phyloP scores from a whole-genome alignment of 2,329 filamentous ascomycete species.

The Penicillium sp. region DNA sequence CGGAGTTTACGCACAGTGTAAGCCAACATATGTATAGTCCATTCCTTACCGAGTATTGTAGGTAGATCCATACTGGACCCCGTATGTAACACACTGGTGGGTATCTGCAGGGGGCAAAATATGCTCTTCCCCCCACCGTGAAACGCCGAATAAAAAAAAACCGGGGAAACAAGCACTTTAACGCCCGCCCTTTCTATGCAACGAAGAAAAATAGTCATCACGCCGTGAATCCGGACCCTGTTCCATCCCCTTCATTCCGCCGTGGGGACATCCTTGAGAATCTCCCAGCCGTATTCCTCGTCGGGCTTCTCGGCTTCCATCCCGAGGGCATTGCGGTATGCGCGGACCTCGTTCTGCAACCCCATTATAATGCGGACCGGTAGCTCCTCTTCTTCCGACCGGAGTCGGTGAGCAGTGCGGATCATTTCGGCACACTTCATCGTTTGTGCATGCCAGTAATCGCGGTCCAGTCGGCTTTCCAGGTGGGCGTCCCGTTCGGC shows the following conservation, averaged over 20 bases:
- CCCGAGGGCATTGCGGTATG: constrained; percentile 47
- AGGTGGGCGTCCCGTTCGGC: constrained; percentile 51
- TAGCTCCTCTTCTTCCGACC: constrained; percentile 48
- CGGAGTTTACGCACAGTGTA: neutral
- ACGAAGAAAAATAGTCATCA: constrained; percentile 9
- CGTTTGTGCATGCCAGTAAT: constrained; percentile 50
- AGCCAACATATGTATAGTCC: neutral
- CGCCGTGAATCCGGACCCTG: constrained; percentile 8
- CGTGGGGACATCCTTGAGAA: constrained; percentile 45
- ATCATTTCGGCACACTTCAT: constrained; percentile 51
- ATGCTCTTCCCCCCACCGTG: neutral
- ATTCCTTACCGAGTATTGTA: neutral
- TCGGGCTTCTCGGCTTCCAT: constrained; percentile 50
- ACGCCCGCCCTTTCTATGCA: constrained; percentile 4
- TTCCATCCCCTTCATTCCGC: constrained; percentile 26
- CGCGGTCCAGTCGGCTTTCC: constrained; percentile 48
- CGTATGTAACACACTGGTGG: neutral
- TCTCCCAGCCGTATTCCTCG: constrained; percentile 50
- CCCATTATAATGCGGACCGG: constrained; percentile 46
- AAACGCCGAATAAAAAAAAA: neutral
- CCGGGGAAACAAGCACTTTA: neutral
- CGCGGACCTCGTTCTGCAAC: constrained; percentile 50
- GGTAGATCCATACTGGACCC: neutral
- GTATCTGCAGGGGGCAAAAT: neutral
- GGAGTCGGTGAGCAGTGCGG: constrained; percentile 47